Evolutionary conservation across 202 grass and related monocot genomes (phyloP).

Genomic region (Saccharum hybrid): DNA sequence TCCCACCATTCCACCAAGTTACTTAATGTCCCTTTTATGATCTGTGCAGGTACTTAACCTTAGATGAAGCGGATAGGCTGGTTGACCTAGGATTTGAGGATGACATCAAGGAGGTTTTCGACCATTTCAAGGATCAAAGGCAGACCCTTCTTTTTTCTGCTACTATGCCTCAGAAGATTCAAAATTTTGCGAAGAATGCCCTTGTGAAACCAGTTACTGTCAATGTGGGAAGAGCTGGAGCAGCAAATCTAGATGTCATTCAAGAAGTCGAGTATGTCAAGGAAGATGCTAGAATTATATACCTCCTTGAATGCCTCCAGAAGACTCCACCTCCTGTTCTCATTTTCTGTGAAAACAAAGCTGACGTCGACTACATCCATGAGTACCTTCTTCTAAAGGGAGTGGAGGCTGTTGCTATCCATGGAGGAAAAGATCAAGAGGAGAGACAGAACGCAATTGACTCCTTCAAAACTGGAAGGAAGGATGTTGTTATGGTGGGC

Average conservation of each 20-base stretch:
- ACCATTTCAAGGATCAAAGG: slow-evolving; percentile 96
- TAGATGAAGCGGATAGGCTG: slow-evolving; percentile 94
- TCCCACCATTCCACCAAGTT: neutral
- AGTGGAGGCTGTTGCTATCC: slow-evolving; percentile 90
- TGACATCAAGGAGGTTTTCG: slow-evolving; percentile 92
- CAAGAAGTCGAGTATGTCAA: slow-evolving; percentile 99
- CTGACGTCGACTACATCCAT: slow-evolving; percentile 94
- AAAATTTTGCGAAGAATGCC: slow-evolving; percentile 87
- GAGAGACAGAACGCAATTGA: slow-evolving; percentile 87
- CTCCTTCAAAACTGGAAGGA: slow-evolving; percentile 74
- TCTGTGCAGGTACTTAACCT: slow-evolving; percentile 72
- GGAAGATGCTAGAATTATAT: slow-evolving; percentile 96
- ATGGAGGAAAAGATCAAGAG: slow-evolving; percentile 97
- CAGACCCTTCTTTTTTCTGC: slow-evolving; percentile 95
- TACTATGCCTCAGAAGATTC: slow-evolving; percentile 98
- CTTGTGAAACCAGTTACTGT: slow-evolving; percentile 87
- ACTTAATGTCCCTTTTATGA: slow-evolving; percentile 36
- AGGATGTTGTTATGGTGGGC: slow-evolving; percentile 49
- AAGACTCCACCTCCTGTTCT: slow-evolving; percentile 96
- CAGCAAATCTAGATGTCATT: slow-evolving; percentile 95
- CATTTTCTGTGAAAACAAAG: slow-evolving; percentile 96
- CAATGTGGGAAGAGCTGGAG: slow-evolving; percentile 92
- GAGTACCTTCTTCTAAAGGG: slow-evolving; percentile 97
- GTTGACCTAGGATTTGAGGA: slow-evolving; percentile 97
- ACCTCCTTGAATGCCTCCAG: slow-evolving; percentile 94